phyloP scores from a whole-genome alignment of 2,329 filamentous ascomycete species.

The Penicillium frequentans region DNA sequence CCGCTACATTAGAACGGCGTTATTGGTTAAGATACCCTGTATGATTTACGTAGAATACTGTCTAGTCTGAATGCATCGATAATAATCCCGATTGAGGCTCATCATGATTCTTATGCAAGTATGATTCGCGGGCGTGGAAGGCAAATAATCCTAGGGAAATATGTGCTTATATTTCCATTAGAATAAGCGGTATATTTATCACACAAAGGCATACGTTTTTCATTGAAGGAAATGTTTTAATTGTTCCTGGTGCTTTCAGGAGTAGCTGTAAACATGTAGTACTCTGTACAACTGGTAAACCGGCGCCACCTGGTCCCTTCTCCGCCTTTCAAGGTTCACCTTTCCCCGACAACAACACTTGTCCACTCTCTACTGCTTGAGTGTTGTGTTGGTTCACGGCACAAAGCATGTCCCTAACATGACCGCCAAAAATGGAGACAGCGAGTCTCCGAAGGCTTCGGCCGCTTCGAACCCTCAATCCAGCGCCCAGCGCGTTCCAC shows the following conservation, averaged over 20 bases:
- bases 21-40: slow-evolving; percentile 28
- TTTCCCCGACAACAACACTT: slow-evolving; percentile 10
- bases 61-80: not conserved
- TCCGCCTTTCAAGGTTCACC: slow-evolving; percentile 21
- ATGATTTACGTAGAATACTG: slow-evolving; percentile 4
- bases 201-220: not conserved
- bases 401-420: slow-evolving; percentile 38
- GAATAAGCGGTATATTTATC: not conserved
- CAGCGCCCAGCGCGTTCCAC: slow-evolving; percentile 54
- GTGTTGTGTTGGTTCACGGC: slow-evolving; percentile 8
- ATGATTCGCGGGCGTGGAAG: not conserved
- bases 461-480: slow-evolving; percentile 15
- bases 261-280: not conserved
- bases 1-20: slow-evolving; percentile 22
- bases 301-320: slow-evolving; percentile 14
- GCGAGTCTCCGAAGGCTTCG: slow-evolving; percentile 25
- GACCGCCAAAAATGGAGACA: slow-evolving; percentile 35
- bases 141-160: no score
- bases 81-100: not conserved
- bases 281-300: not conserved
- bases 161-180: no score
- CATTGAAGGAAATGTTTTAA: not conserved
- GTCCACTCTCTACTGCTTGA: slow-evolving; percentile 4
- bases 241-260: not conserved
- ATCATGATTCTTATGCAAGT: not conserved